Evolutionary conservation across 1,284 basidiomycete species (phyloP), one percentile per base, ranked within the genome.

Genomic region (Xerocomus alliaceus): DNA sequence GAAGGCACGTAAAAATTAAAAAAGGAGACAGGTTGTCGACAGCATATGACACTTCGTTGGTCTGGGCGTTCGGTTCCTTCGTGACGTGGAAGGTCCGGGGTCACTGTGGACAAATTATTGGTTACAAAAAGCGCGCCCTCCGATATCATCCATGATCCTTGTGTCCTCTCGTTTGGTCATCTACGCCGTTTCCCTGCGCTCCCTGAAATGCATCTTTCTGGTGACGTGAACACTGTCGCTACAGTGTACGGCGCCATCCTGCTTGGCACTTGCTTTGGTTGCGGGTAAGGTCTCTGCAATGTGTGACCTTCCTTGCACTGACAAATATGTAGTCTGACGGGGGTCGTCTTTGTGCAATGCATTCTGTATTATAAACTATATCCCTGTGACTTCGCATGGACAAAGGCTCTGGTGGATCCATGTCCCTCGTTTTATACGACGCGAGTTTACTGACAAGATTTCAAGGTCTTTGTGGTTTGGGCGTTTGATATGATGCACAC

Each of bases 341-440:
- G 83, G 22, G 63, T 83, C 22, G 80, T 82, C n/a, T 73, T 77
- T 7, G 79, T 81, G 3, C 83, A 84, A 71, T 73, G 68, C n/a
- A 67, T 81, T 48, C 61, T 77, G 20, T 84, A 84, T 65, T 80
- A 76, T 64, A 83, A 79, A 62, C 65, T 77, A 31, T 84, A 83
- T 65, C 76, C 79, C 1, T 58, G 60, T 4, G 83, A 84, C 61
- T 61, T 54, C 20, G 24, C 49, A 3, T 55, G 63, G 48, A 70
- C 79, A 17, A 84, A 81, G 63, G 17, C 65, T 18, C 63, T 83
- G 71, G 82, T 83, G 20, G 26, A 74, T 68, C 11, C 13, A 35
- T 20, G 31, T 52, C 4, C 56, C 68, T 63, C 59, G 57, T 34
- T 54, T 60, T 4, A 54, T 53, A 22, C 32, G 54, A n/a, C 60